These are phyloP conservation scores for Bassia scoparia DNA, from an alignment of 148 eudicot genomes.

Conservation along the genomic window DNA sequence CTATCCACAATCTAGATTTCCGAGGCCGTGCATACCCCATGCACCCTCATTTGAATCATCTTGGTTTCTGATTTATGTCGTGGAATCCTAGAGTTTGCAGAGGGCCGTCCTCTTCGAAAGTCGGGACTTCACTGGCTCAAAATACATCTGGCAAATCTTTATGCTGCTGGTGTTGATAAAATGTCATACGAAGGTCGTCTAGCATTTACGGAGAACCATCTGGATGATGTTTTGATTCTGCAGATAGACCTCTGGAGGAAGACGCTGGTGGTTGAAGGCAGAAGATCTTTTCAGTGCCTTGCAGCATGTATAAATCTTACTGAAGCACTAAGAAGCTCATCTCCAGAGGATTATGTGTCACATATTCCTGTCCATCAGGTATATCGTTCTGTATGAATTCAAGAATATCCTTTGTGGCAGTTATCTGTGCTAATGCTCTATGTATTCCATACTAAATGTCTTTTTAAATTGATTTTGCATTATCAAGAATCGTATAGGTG, in stretches of 20 bases:
- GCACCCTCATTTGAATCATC: conserved; percentile 93
- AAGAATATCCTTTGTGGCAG: background rate
- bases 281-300: conserved; percentile 93
- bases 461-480: background rate
- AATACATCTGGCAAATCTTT: conserved; percentile 76
- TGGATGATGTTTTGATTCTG: conserved; percentile 81
- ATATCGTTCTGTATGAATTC: conserved; percentile 7
- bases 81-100: conserved; percentile 82
- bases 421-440: background rate
- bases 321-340: conserved; percentile 74
- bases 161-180: conserved; percentile 86
- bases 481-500: background rate
- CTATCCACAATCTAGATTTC: conserved; percentile 86
- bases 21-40: conserved; percentile 99
- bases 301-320: conserved; percentile 71
- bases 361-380: conserved; percentile 90
- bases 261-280: conserved; percentile 85
- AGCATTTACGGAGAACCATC: conserved; percentile 64
- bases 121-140: conserved; percentile 82
- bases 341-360: conserved; percentile 69
- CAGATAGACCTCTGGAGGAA: conserved; percentile 87
- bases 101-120: conserved; percentile 74
- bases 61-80: conserved; percentile 93
- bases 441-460: background rate
- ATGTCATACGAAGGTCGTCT: conserved; percentile 67